A percentile compares a stretch with the other conserved stretches of the same genome.
Evolutionary conservation across 2,329 filamentous ascomycete species (phyloP).

Genomic region (Calonectria pseudoturangicola): DNA sequence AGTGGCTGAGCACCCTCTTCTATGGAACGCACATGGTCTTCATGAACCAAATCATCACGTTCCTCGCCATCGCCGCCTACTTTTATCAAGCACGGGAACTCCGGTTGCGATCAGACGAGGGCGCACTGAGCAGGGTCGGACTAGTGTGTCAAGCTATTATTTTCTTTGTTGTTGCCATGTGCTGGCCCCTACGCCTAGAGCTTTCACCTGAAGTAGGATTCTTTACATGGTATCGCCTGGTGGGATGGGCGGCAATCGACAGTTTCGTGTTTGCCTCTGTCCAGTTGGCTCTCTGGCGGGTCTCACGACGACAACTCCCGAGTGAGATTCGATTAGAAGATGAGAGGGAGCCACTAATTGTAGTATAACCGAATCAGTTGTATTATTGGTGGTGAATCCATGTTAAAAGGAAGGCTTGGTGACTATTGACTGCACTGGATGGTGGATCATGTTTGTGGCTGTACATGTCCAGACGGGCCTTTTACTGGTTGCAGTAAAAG

Average conservation of each 20-base stretch:
- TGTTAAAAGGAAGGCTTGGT: no score
- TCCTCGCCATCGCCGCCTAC: neutral
- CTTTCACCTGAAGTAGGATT: neutral
- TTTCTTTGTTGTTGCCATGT: neutral
- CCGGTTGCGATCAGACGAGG: conserved; percentile 1
- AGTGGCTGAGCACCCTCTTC: neutral
- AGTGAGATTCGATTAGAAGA: neutral
- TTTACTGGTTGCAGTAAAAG: no score
- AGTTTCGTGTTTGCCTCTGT: neutral
- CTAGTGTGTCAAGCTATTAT: neutral
- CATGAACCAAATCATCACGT: neutral
- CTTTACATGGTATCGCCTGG: neutral
- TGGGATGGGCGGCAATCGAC: neutral
- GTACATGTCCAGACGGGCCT: no score
- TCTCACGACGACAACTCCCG: neutral
- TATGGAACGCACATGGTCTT: neutral
- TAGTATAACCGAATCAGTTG: neutral
- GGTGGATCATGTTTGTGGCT: no score
- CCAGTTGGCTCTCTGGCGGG: neutral
- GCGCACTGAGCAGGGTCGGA: neutral
- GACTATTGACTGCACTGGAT: no score
- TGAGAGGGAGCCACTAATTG: neutral
- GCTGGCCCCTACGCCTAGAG: neutral
- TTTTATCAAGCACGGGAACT: neutral
- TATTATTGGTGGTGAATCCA: neutral